Evolutionary conservation across 1,284 basidiomycete genomes (phyloP), one percentile per base, ranked within the genome.

Genomic region (Irpex rosettiformis): DNA sequence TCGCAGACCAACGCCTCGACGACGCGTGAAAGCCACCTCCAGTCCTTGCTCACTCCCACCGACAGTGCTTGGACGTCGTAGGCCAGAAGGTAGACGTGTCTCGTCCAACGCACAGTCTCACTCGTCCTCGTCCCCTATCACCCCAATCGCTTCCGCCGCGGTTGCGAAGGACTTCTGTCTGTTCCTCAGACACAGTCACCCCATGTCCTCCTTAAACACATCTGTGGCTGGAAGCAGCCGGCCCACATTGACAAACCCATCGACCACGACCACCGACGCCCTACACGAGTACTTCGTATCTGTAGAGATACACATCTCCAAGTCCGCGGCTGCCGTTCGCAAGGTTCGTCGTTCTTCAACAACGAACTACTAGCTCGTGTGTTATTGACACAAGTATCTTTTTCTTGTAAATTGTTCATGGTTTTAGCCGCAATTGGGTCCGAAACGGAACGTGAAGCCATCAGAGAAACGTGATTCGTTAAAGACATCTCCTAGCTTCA

Each of bases 291-390:
- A 79, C 62, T 73, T 73, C 61, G 79, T 85, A 48, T 78, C 79
- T 47, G 82, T 80, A 6, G 85, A 91, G 65, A 72, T 91, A 21
- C 88, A 84, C 66, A 73, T 90, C 40, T 83, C 86, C n/a, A 74
- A 80, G 54, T 79, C 81, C 3, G 77, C 77, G 25, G 69, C 77
- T 40, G 75, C 77, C 24, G 68, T 85, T 53, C 81, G 82, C 61
- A 90, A 86, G 80, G 89, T 86, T 61, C 58, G 74, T 62, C 24
- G n/a, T 25, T 42, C 5, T 43, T 22, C 54, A 33, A 27, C 65
- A 48, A 56, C 56, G 40, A 60, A 54, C 55, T 56, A 58, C 61
- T 56, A 54, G 18, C 18, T 42, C 33, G 48, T 59, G 54, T 48
- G 43, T 24, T 61, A 48, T 52, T 64, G 54, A 61, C 43, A 8